phyloP scores from a whole-genome alignment of 495 filamentous ascomycete genomes.

The Penicillium malachiteum region DNA sequence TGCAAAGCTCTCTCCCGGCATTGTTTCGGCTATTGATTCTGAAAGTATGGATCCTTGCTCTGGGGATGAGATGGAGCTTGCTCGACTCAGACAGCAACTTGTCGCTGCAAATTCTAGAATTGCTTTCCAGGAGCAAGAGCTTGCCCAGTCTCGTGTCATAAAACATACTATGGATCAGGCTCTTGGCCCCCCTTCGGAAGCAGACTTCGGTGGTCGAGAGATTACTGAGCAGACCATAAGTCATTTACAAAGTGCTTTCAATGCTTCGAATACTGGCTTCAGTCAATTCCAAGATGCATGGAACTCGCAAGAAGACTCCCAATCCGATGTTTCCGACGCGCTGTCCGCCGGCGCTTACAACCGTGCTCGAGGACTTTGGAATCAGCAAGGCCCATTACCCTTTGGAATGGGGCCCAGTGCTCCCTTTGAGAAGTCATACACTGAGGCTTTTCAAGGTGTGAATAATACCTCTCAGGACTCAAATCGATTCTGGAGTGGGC shows the following conservation, averaged over 20 bases:
- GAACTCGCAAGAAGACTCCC: constrained; percentile 64
- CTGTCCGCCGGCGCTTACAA: constrained; percentile 59
- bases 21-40: constrained; percentile 21
- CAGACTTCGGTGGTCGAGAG: constrained; percentile 50
- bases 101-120: constrained; percentile 77
- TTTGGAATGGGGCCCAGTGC: constrained; percentile 27
- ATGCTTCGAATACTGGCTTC: constrained; percentile 50
- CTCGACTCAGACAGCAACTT: constrained; percentile 69
- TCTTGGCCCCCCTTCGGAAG: constrained; percentile 60
- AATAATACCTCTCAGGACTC: constrained; percentile 26
- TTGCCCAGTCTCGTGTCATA: constrained; percentile 72
- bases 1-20: constrained; percentile 36
- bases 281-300: constrained; percentile 59
- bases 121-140: constrained; percentile 77
- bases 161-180: constrained; percentile 75
- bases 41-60: constrained; percentile 28
- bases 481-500: constrained; percentile 33
- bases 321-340: constrained; percentile 61
- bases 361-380: constrained; percentile 65
- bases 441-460: constrained; percentile 24
- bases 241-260: constrained; percentile 53
- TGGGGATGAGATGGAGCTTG: constrained; percentile 45
- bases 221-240: constrained; percentile 54
- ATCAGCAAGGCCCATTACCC: constrained; percentile 30
- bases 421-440: constrained; percentile 31